Conservation (phyloP, 2,329 filamentous ascomycete genomes). For the Colletotrichum acutatum region DNA sequence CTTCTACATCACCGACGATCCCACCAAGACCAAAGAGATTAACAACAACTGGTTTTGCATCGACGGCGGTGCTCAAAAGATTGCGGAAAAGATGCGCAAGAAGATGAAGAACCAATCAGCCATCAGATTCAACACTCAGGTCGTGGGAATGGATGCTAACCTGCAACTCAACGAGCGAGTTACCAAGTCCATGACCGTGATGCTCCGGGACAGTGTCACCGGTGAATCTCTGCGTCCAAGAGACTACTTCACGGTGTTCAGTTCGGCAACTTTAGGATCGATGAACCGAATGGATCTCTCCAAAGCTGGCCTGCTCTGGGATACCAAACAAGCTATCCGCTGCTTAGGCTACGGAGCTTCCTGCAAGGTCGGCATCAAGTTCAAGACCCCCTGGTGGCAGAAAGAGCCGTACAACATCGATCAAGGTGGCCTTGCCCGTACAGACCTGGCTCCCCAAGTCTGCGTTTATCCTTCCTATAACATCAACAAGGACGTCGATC, state of each 20-base stretch:
- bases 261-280: slow-evolving; percentile 41
- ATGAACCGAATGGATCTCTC: slow-evolving; percentile 44
- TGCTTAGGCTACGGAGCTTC: slow-evolving; percentile 43
- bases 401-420: slow-evolving; percentile 1
- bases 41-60: not conserved
- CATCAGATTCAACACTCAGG: not conserved
- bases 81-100: not conserved
- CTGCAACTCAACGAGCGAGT: not conserved
- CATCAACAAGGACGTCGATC: slow-evolving; percentile 20
- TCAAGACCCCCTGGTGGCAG: slow-evolving; percentile 46
- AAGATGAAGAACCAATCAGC: not conserved
- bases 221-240: not conserved
- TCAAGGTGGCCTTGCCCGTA: slow-evolving; percentile 37
- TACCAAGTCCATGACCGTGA: too few species aligned
- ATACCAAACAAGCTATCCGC: slow-evolving; percentile 39
- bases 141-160: not conserved
- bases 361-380: slow-evolving; percentile 49
- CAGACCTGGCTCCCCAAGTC: slow-evolving; percentile 37
- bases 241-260: slow-evolving; percentile 42
- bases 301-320: not conserved
- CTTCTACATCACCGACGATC: not conserved
- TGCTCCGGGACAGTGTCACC: too few species aligned
- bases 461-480: slow-evolving; percentile 49
- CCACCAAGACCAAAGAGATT: too few species aligned
- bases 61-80: not conserved